A percentile compares a stretch with the other conserved stretches of the same genome.
phyloP scores from a whole-genome alignment of 2,329 filamentous ascomycete genomes.

The Helicocarpus griseus region DNA sequence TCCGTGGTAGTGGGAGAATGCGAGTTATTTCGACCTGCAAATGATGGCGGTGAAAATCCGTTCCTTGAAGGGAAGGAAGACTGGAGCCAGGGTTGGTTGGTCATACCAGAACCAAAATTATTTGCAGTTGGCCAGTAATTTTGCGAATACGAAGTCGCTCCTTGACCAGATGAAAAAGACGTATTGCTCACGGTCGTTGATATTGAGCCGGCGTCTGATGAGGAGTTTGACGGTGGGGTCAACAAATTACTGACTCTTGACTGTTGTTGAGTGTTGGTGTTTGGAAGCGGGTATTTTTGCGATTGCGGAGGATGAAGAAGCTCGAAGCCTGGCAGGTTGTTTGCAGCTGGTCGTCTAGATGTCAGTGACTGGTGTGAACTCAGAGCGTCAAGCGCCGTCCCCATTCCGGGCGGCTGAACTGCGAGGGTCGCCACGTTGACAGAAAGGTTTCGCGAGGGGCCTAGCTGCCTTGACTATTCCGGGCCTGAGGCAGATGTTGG shows the following conservation, averaged over 20 bases:
- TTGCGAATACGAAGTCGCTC: conserved; percentile 39
- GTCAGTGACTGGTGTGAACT: conserved; percentile 57
- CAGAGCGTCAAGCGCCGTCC: conserved; percentile 51
- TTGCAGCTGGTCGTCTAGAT: conserved; percentile 59
- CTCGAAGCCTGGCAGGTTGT: conserved; percentile 59
- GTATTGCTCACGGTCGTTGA: conserved; percentile 36
- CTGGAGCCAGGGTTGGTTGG: conserved; percentile 38
- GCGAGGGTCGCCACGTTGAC: conserved; percentile 55
- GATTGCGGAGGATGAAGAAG: conserved; percentile 50
- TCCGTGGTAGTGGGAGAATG: conserved; percentile 54
- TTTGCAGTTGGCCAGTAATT: conserved; percentile 53
- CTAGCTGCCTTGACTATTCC: conserved; percentile 31
- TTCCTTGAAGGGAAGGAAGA: conserved; percentile 38
- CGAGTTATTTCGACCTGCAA: conserved; percentile 41
- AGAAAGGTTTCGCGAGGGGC: conserved; percentile 34
- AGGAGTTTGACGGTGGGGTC: conserved; percentile 52
- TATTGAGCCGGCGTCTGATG: conserved; percentile 37
- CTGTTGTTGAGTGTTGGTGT: conserved; percentile 34
- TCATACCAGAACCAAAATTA: conserved; percentile 38
- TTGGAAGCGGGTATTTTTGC: conserved; percentile 40
- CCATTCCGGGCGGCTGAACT: conserved; percentile 52
- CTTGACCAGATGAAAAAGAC: conserved; percentile 17
- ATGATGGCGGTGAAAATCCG: conserved; percentile 46
- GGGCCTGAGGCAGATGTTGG: conserved; percentile 31
- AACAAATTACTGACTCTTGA: conserved; percentile 52